Evolutionary conservation across 495 filamentous ascomycete species (phyloP).

Genomic region (Lepraria neglecta): DNA sequence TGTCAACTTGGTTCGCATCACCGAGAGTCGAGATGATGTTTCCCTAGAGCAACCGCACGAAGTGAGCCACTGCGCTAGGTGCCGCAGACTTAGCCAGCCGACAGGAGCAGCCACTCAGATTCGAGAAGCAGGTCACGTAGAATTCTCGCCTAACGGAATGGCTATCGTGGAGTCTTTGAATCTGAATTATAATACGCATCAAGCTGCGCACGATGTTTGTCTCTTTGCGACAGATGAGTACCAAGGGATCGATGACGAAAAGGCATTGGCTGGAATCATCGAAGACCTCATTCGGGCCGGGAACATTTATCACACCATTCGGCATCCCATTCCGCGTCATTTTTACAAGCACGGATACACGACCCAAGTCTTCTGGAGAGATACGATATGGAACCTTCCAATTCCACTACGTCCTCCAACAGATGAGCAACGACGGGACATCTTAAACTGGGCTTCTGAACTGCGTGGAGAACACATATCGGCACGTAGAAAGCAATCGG

Average conservation of each 20-base stretch:
- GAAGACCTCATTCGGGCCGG: not conserved
- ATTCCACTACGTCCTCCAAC: not conserved
- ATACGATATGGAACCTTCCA: not conserved
- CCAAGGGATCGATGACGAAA: not conserved
- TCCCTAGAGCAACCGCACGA: not conserved
- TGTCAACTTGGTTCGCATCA: not conserved
- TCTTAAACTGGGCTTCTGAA: not conserved
- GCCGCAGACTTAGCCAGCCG: not conserved
- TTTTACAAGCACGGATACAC: not conserved
- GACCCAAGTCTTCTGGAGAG: not conserved
- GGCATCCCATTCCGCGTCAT: not conserved
- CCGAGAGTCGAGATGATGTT: not conserved
- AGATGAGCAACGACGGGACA: not conserved
- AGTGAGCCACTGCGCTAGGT: not conserved
- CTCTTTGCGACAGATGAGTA: not conserved
- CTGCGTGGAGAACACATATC: not conserved
- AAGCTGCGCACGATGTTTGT: not conserved
- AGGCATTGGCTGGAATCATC: not conserved
- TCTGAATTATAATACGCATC: not conserved
- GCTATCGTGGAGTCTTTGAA: not conserved
- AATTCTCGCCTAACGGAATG: not conserved
- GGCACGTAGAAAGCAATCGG: not conserved
- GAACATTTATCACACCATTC: not conserved
- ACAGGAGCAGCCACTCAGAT: not conserved
- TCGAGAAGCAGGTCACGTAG: not conserved